Percentiles rank a stretch among this genome's conserved stretches.
Evolutionary conservation across 257 asterid genomes (phyloP).

Genomic region (Petunia secreta): DNA sequence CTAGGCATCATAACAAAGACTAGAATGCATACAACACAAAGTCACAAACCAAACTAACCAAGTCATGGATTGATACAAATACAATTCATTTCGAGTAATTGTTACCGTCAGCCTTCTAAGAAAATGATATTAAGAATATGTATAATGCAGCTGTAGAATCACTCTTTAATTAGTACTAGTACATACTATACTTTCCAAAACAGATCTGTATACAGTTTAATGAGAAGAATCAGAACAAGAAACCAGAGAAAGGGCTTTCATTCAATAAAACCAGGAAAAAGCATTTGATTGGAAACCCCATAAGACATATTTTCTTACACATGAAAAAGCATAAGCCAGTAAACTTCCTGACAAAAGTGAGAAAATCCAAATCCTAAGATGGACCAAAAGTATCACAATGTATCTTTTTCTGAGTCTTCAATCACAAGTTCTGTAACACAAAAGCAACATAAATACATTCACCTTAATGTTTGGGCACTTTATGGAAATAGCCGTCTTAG

Average conservation of each 20-base stretch:
- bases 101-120: no score
- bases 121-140: no score
- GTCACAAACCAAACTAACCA: not conserved
- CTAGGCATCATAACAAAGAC: not conserved
- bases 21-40: not conserved
- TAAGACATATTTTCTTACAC: slow-evolving; percentile 26
- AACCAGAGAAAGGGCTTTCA: not conserved
- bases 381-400: slow-evolving; percentile 12
- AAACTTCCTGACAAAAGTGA: slow-evolving; percentile 19
- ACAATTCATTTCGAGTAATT: not conserved
- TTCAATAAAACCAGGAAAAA: not conserved
- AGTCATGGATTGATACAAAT: not conserved
- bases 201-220: not conserved
- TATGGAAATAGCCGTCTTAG: no score
- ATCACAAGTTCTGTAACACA: not conserved
- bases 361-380: slow-evolving; percentile 17
- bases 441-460: slow-evolving; percentile 13
- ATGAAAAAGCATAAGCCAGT: not conserved
- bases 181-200: not conserved
- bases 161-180: not conserved
- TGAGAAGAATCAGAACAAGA: not conserved
- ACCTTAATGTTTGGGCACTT: not conserved
- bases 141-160: slow-evolving; percentile 1
- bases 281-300: not conserved
- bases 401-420: slow-evolving; percentile 13